Evolutionary conservation across 495 filamentous ascomycete species (phyloP), one percentile per base, ranked within the genome.

Genomic region (Aspergillus steynii): DNA sequence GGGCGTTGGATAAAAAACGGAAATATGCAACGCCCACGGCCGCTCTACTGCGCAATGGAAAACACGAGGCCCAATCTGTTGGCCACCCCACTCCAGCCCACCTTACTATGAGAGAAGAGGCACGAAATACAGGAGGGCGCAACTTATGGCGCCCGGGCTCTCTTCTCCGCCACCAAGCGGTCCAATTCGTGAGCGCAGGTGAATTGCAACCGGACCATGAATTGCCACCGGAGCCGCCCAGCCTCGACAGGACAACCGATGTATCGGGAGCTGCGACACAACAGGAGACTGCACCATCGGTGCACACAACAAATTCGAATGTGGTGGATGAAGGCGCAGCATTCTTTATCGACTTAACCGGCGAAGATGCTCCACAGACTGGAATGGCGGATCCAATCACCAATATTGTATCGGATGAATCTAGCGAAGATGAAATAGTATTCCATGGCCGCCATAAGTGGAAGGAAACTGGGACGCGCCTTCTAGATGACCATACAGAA

Each of bases 171-270:
- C 68, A 86, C 55, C 77, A 83, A 52, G 80, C 82, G n/a, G 82
- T 97, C 46, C 65, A 72, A 0, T 97, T 97, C 66, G 83, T 96
- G 56, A 89, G 89, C 61, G 89, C 87, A 28, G 89, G 89, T 27
- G 76, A 77, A 31, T 74, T 87, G 42, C 77, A 87, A 31, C 78
- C 82, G 29, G 61, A 67, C 2, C 67, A 76, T 52, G 61, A 63
- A 54, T 20, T 32, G 27, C 56, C 61, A 50, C 34, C 52, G 27
- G 34, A 67, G 47, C 28, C 52, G 26, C 26, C 61, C 29, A 58
- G 55, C 3, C n/a, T 42, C 9, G 45, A 47, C 50, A 64, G 47
- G 50, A 37, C 25, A 31, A 50, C 12, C 37, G 47, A 61, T 55
- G 52, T 31, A 50, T 59, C n/a, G 29, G 52, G 42, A 50, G 5